A percentile compares a stretch with the other conserved stretches of the same genome.
Evolutionary conservation across 2,329 filamentous ascomycete genomes (phyloP).

Genomic region (Neonectria faginata): DNA sequence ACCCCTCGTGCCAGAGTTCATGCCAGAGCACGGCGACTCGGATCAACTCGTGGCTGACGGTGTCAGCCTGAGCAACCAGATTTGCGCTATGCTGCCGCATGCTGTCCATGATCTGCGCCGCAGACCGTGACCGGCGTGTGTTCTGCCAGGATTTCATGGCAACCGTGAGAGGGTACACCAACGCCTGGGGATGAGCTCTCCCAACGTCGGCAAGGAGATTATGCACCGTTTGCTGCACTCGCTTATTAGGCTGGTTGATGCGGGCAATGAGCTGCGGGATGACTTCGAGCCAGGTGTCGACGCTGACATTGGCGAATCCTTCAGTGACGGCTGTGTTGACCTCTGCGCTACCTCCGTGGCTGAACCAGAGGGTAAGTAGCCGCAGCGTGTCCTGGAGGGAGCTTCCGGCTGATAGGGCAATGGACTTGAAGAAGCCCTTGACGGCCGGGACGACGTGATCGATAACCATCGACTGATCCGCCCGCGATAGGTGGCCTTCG

Average conservation of each 20-base stretch:
- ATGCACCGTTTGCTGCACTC: conserved; percentile 91
- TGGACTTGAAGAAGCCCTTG: conserved; percentile 96
- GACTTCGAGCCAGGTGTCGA: conserved; percentile 98
- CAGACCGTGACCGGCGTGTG: conserved; percentile 85
- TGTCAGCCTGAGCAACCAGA: conserved; percentile 93
- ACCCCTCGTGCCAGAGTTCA: conserved; percentile 97
- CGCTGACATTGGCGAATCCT: conserved; percentile 89
- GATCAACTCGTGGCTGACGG: conserved; percentile 96
- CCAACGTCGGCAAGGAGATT: conserved; percentile 93
- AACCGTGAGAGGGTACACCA: conserved; percentile 97
- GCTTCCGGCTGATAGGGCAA: conserved; percentile 89
- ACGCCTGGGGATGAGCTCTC: conserved; percentile 91
- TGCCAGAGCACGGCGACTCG: conserved; percentile 98
- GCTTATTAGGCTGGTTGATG: conserved; percentile 93
- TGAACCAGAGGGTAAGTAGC: conserved; percentile 95
- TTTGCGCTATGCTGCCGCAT: conserved; percentile 95
- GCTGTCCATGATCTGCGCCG: conserved; percentile 94
- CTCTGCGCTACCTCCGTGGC: conserved; percentile 87
- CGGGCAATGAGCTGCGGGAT: conserved; percentile 97
- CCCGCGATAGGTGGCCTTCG: conserved; percentile 61
- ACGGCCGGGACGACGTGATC: conserved; percentile 96
- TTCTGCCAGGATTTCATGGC: conserved; percentile 95
- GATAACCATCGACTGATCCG: conserved; percentile 75
- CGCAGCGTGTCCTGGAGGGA: conserved; percentile 95
- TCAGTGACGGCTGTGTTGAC: conserved; percentile 91